Evolutionary conservation across 495 filamentous ascomycete species (phyloP), one percentile per base, ranked within the genome.

Genomic region (Penicillium atrosanguineum): DNA sequence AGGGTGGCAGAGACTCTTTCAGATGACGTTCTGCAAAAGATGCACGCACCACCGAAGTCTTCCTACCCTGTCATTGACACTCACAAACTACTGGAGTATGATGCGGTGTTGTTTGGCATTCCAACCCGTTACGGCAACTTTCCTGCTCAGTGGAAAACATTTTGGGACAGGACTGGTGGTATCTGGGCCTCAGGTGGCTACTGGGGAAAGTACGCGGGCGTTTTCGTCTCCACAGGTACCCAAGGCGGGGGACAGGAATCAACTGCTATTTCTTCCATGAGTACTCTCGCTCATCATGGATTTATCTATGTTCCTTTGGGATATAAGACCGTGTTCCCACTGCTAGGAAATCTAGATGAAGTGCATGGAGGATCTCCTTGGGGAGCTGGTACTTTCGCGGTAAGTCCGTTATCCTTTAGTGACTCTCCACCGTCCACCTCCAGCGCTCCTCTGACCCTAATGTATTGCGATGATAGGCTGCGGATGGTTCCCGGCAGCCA

Each of bases 101-200:
- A 97, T 66, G 94, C 78, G 64, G 86, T 98, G 73, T 85, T 98
- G 41, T 81, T 98, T 55, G 94, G 94, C 59, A 91, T 98, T 71
- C 94, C 94, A 26, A 98, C 94, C n/a, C 86, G 94, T 52, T 98
- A 88, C 76, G 94, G 94, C 68, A 98, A 95, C 84, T 95, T 96
- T 81, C 91, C 93, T 37, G 91, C 87, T 23, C 94, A 98, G 75
- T 97, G 87, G 87, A 96, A 91, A 80, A 68, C 83, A 36, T 94
- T 91, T 81, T 91, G 86, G 86, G 89, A 94, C 79, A 77, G 79
- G 70, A 88, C 87, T 20, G 89, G 89, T 63, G 74, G 79, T 63
- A 85, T 87, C 61, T 89, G 87, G 87, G 59, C 68, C 28, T 65
- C 69, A 14, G 90, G 91, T 55, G 86, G 80, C 56, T 91, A 82